Evolutionary conservation across 2,329 filamentous ascomycete species (phyloP).

Genomic region (Epicoccum nigrum): DNA sequence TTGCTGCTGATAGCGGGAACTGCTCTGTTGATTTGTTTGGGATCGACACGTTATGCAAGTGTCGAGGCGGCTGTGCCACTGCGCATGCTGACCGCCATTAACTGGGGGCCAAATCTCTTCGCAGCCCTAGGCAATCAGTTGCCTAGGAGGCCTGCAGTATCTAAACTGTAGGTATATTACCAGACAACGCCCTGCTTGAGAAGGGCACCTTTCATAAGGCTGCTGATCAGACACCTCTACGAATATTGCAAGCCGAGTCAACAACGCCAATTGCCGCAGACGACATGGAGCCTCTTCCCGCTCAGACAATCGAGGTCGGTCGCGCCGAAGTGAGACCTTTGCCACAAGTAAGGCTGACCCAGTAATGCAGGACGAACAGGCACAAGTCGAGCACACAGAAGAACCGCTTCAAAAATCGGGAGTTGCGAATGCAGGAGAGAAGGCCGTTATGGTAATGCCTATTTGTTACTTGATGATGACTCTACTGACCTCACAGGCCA

Average conservation of each 20-base stretch:
- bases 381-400: constrained; percentile 7
- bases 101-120: constrained; percentile 20
- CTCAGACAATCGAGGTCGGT: constrained; percentile 27
- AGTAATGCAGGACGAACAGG: constrained; percentile 21
- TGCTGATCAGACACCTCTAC: background rate
- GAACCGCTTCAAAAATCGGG: constrained; percentile 27
- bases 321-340: constrained; percentile 13
- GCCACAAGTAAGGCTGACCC: constrained; percentile 32
- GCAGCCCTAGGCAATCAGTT: constrained; percentile 24
- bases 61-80: constrained; percentile 36
- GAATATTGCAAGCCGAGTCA: background rate
- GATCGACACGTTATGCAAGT: background rate
- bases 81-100: constrained; percentile 24
- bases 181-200: constrained; percentile 22
- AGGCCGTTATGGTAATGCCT: background rate
- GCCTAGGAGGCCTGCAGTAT: constrained; percentile 40
- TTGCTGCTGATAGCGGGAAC: background rate
- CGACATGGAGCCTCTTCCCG: constrained; percentile 12
- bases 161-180: constrained; percentile 29
- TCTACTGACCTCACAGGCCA: background rate
- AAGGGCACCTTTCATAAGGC: constrained; percentile 30
- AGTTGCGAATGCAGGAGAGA: constrained; percentile 10
- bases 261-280: constrained; percentile 24
- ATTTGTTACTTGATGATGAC: background rate
- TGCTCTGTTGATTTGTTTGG: background rate